Evolutionary conservation across 306 rosid species (phyloP).

Genomic region (Acmispon strigosus): DNA sequence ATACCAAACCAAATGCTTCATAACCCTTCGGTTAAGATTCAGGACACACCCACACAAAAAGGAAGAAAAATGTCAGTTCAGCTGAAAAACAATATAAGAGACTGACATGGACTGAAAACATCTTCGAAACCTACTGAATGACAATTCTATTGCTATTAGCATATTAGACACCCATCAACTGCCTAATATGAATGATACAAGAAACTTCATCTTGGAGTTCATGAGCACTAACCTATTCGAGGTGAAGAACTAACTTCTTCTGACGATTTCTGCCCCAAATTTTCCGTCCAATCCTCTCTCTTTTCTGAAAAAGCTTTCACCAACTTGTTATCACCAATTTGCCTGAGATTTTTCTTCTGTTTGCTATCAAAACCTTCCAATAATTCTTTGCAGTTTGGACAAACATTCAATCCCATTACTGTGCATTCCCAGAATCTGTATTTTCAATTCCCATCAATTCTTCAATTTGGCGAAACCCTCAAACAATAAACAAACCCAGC

Average conservation of each 20-base stretch:
- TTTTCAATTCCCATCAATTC: constrained; percentile 2
- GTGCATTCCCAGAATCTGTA: constrained; percentile 30
- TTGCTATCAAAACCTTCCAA: constrained; percentile 23
- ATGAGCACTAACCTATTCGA: constrained; percentile 35
- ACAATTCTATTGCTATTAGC: background rate
- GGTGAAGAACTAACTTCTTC: constrained; percentile 25
- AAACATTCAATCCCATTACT: constrained; percentile 37
- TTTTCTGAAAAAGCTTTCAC: background rate
- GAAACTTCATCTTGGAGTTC: background rate
- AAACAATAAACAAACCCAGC: constrained; percentile 1
- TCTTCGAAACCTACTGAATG: background rate
- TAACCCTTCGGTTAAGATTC: too few relatives aligned
- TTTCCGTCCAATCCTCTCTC: constrained; percentile 9
- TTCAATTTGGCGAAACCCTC: background rate
- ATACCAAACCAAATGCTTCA: too few relatives aligned
- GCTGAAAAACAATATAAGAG: background rate
- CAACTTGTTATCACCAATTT: constrained; percentile 3
- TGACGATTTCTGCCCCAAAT: constrained; percentile 20
- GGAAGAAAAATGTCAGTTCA: background rate
- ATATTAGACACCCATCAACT: background rate
- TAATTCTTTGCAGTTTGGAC: background rate
- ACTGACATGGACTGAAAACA: background rate
- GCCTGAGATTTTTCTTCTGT: constrained; percentile 16
- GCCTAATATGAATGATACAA: background rate
- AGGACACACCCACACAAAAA: too few relatives aligned